Base-by-base conservation (phyloP, 768 basidiomycete genomes). In the Psilocybe tampanensis region DNA sequence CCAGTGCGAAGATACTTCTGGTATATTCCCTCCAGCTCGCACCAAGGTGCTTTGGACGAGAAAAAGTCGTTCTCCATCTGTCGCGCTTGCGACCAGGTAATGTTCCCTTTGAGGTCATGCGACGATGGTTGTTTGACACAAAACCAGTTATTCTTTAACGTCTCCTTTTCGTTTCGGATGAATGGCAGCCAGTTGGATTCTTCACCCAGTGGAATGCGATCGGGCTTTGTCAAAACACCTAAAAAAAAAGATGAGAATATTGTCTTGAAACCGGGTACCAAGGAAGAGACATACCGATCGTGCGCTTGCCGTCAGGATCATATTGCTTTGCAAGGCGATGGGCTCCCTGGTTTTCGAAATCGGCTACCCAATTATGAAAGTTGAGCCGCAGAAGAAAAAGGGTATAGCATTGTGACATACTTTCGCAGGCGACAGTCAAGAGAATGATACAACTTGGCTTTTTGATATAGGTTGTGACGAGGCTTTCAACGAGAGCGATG, bases 331-430 rank as follows among this genome's bases (percentile, higher is more conserved):
- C 85, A 0, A 92, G 71, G 19, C 80, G 73, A 55, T 87, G 84
- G 0, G 89, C 90, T 0, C 85, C 86, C 66, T 93, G 89, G 36
- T 90, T 93, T 60, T 92, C 88, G n/a, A 89, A 89, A 56, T 93
- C 90, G 44, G 89, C 91, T 92, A 32, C 9, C n/a, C n/a, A n/a
- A n/a, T n/a, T n/a, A n/a, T n/a, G n/a, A n/a, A n/a, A n/a, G n/a
- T n/a, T n/a, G n/a, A n/a, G n/a, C n/a, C n/a, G n/a, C n/a, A n/a
- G n/a, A n/a, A n/a, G n/a, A n/a, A n/a, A n/a, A n/a, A n/a, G n/a
- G n/a, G n/a, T n/a, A n/a, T n/a, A n/a, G n/a, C n/a, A n/a, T n/a
- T n/a, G n/a, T n/a, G n/a, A 34, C 39, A 17, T 29, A 58, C 60
- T 57, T 43, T 61, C 59, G 39, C 60, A 58, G 17, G 26, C 22